These are phyloP conservation scores for Ganoderma boninense DNA, from an alignment of 1,284 basidiomycete genomes.

Conservation along the genomic window DNA sequence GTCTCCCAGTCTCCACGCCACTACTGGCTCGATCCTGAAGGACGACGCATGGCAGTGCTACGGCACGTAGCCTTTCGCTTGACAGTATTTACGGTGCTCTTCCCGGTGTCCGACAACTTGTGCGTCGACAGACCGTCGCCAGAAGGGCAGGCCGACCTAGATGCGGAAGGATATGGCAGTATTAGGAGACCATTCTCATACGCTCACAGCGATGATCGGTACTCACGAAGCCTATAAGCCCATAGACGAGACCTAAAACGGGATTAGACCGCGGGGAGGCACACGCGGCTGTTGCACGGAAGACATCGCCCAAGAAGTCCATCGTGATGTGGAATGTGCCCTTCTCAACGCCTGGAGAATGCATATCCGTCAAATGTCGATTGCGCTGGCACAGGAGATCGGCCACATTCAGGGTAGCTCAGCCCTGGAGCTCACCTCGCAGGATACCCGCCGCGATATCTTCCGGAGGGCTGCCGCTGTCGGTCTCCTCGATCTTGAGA, in stretches of 20 bases:
- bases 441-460: slow-evolving; percentile 59
- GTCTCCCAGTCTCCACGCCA: too few species aligned
- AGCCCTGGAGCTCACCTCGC: slow-evolving; percentile 7
- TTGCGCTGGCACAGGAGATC: too few species aligned
- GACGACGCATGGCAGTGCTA: background rate
- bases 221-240: slow-evolving; percentile 57
- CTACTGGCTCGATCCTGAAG: too few species aligned
- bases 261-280: slow-evolving; percentile 71
- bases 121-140: slow-evolving; percentile 60
- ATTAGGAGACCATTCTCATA: background rate
- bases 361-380: background rate
- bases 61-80: background rate
- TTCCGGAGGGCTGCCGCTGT: slow-evolving; percentile 74
- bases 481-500: slow-evolving; percentile 83
- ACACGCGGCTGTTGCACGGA: slow-evolving; percentile 77
- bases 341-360: slow-evolving; percentile 67
- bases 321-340: slow-evolving; percentile 83
- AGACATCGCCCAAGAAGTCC: slow-evolving; percentile 74
- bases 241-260: slow-evolving; percentile 60
- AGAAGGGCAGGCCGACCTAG: slow-evolving; percentile 60
- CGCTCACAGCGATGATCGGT: background rate
- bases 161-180: background rate
- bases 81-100: slow-evolving; percentile 54
- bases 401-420: too few species aligned
- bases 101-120: slow-evolving; percentile 52